These are phyloP conservation scores for Ballota nigra DNA, from an alignment of 257 asterid species.

Conservation along the genomic window DNA sequence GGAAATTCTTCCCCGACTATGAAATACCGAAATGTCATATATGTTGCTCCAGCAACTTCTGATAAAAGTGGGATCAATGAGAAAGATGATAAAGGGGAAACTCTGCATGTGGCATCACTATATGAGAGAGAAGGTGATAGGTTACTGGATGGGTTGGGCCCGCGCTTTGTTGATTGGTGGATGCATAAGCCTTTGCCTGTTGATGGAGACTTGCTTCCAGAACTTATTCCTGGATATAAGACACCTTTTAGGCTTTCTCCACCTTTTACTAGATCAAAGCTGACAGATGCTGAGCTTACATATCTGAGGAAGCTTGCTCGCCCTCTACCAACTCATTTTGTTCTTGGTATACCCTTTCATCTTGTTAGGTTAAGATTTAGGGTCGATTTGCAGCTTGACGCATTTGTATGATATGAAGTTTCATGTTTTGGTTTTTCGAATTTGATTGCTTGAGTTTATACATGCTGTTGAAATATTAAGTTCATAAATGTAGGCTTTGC, in stretches of 20 bases:
- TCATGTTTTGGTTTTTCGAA: background rate
- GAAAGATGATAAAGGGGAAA: slow-evolving; percentile 36
- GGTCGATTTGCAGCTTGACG: slow-evolving; percentile 6
- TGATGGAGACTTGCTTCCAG: slow-evolving; percentile 88
- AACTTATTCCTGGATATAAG: slow-evolving; percentile 65
- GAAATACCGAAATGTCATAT: slow-evolving; percentile 13
- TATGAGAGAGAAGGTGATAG: slow-evolving; percentile 83
- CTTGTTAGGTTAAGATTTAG: slow-evolving; percentile 9
- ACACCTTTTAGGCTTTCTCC: slow-evolving; percentile 74
- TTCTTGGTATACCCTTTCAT: slow-evolving; percentile 52
- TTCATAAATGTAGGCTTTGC: slow-evolving; percentile 4
- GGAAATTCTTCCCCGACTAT: slow-evolving; percentile 24
- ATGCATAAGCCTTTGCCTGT: slow-evolving; percentile 87
- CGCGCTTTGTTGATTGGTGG: slow-evolving; percentile 98
- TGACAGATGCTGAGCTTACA: slow-evolving; percentile 76
- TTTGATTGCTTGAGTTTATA: slow-evolving; percentile 23
- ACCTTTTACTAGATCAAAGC: slow-evolving; percentile 64
- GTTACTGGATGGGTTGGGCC: slow-evolving; percentile 84
- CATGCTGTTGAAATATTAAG: background rate
- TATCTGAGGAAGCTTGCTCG: slow-evolving; percentile 78
- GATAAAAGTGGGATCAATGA: slow-evolving; percentile 28
- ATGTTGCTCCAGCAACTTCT: slow-evolving; percentile 27
- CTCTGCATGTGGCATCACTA: slow-evolving; percentile 41
- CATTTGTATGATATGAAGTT: background rate
- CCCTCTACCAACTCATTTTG: slow-evolving; percentile 86